Percentiles rank a stretch among this genome's conserved stretches.
phyloP scores from a whole-genome alignment of 331 rosid species.

The Prunus yedoensis region DNA sequence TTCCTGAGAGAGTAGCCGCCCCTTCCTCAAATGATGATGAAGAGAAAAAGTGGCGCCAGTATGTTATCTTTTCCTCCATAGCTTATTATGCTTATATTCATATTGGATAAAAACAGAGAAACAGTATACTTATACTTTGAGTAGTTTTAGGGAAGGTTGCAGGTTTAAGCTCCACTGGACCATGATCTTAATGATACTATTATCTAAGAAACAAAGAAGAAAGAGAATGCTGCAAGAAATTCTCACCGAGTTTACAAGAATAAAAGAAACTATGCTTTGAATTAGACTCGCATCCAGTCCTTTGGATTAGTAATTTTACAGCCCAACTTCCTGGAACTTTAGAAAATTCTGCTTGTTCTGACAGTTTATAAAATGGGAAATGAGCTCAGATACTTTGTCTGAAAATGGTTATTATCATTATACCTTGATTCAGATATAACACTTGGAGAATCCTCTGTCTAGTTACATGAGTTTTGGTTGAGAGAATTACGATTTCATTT shows the following conservation, averaged over 20 bases:
- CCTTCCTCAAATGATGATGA: conserved; percentile 60
- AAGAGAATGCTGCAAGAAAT: neutral
- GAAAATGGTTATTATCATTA: neutral
- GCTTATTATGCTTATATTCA: neutral
- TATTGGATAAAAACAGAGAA: conserved; percentile 4
- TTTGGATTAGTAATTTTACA: neutral
- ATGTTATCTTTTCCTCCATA: conserved; percentile 29
- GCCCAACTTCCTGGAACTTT: neutral
- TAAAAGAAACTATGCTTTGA: neutral
- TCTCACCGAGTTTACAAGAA: neutral
- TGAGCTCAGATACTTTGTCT: neutral
- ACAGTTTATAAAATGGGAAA: neutral
- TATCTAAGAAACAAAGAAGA: neutral
- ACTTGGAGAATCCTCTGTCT: neutral
- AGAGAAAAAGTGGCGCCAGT: conserved; percentile 92
- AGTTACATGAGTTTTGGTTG: neutral
- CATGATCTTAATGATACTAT: neutral
- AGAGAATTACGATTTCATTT: neutral
- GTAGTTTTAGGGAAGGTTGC: neutral
- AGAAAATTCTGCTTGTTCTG: neutral
- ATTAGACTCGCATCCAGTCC: neutral
- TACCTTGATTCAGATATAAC: neutral
- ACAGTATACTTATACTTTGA: neutral
- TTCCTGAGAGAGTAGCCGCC: conserved; percentile 33
- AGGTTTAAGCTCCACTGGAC: neutral